Percentiles rank a stretch among this genome's conserved stretches.
Evolutionary conservation across 1,139 yeast species (phyloP).

Genomic region (Saccharomycopsis hybrid): DNA sequence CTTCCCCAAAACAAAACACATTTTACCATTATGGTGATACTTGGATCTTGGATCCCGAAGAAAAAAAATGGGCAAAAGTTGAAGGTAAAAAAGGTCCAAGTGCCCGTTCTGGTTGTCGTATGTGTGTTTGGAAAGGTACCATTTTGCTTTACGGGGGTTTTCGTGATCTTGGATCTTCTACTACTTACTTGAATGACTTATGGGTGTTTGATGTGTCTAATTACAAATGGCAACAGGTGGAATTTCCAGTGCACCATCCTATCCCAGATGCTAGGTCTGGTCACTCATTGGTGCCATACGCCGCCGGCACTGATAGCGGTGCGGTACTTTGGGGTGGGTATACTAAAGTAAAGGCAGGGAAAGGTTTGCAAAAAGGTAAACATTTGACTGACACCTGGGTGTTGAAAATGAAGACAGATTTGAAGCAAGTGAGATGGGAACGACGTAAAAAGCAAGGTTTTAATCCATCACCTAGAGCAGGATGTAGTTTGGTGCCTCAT

Average conservation of each 20-base stretch:
- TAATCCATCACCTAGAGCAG: slow-evolving; percentile 90
- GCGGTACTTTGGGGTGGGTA: slow-evolving; percentile 91
- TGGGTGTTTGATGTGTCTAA: slow-evolving; percentile 91
- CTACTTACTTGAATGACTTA: slow-evolving; percentile 76
- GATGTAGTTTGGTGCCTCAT: slow-evolving; percentile 83
- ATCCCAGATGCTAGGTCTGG: slow-evolving; percentile 93
- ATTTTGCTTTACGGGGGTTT: slow-evolving; percentile 87
- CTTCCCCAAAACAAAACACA: slow-evolving; percentile 92
- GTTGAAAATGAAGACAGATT: slow-evolving; percentile 79
- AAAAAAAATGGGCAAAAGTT: slow-evolving; percentile 86
- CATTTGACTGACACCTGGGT: slow-evolving; percentile 87
- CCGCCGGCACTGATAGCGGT: slow-evolving; percentile 36
- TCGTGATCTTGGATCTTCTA: slow-evolving; percentile 77
- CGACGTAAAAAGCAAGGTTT: slow-evolving; percentile 84
- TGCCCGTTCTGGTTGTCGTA: slow-evolving; percentile 87
- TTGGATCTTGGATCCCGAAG: slow-evolving; percentile 80
- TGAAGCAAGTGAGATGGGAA: slow-evolving; percentile 79
- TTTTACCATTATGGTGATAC: slow-evolving; percentile 96
- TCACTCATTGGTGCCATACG: slow-evolving; percentile 73
- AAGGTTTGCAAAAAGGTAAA: slow-evolving; percentile 87
- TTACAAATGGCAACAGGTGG: slow-evolving; percentile 87
- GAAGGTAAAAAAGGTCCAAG: slow-evolving; percentile 73
- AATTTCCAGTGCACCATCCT: slow-evolving; percentile 74
- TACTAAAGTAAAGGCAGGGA: slow-evolving; percentile 84
- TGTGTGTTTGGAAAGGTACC: slow-evolving; percentile 88